Evolutionary conservation across 176 grass and related monocot species (phyloP).

Genomic region (Aegilops umbellulata): DNA sequence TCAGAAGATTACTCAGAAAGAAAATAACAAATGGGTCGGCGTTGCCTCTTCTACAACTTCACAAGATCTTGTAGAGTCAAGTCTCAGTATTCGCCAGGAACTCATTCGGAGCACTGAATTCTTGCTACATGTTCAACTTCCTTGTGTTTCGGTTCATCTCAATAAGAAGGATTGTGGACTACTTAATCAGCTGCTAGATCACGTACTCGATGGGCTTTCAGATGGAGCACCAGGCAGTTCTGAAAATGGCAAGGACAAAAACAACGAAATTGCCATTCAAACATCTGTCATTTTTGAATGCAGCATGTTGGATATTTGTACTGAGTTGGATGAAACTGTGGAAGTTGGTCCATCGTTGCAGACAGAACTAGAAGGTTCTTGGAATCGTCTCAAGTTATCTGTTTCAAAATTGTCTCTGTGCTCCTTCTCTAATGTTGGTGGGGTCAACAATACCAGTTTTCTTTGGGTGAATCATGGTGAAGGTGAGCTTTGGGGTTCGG

Average conservation of each 20-base stretch:
- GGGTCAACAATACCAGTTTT: slow-evolving; percentile 51
- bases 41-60: slow-evolving; percentile 67
- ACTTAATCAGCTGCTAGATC: slow-evolving; percentile 60
- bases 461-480: slow-evolving; percentile 80
- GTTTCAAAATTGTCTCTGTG: slow-evolving; percentile 70
- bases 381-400: slow-evolving; percentile 67
- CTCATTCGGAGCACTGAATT: slow-evolving; percentile 76
- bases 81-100: slow-evolving; percentile 52
- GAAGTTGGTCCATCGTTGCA: slow-evolving; percentile 75
- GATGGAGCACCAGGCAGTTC: slow-evolving; percentile 25
- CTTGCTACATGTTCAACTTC: slow-evolving; percentile 75
- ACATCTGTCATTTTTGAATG: slow-evolving; percentile 71
- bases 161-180: slow-evolving; percentile 63
- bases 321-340: slow-evolving; percentile 57
- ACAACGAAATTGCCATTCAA: slow-evolving; percentile 47
- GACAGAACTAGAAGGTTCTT: slow-evolving; percentile 78
- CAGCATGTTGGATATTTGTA: slow-evolving; percentile 65
- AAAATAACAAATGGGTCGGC: slow-evolving; percentile 56
- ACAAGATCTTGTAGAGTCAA: slow-evolving; percentile 62
- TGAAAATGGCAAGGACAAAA: slow-evolving; percentile 35
- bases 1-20: slow-evolving; percentile 45
- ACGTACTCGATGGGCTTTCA: slow-evolving; percentile 54
- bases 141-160: slow-evolving; percentile 54
- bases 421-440: slow-evolving; percentile 79
- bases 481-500: slow-evolving; percentile 79